phyloP scores from a whole-genome alignment of 164 flowering plant genomes.

The Dillenia turbinata region DNA sequence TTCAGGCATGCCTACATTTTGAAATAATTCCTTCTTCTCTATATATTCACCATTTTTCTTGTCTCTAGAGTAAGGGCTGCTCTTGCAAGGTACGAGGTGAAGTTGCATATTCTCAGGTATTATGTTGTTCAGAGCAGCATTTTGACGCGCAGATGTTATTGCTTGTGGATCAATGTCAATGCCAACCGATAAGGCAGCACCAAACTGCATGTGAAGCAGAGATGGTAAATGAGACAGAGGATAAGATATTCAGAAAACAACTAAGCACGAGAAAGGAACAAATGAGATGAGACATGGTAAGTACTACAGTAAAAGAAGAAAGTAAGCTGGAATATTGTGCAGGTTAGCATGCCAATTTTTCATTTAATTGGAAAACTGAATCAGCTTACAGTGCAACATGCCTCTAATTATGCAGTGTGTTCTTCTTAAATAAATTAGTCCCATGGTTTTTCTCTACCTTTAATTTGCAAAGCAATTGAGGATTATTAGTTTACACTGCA shows the following conservation, averaged over 20 bases:
- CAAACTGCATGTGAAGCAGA: slow-evolving; percentile 50
- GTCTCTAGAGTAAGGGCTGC: slow-evolving; percentile 8
- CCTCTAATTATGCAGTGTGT: too few relatives aligned
- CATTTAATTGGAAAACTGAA: too few relatives aligned
- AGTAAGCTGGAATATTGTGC: too few relatives aligned
- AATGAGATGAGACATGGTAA: background rate
- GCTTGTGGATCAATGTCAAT: slow-evolving; percentile 82
- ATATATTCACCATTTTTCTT: slow-evolving; percentile 15
- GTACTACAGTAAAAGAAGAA: too few relatives aligned
- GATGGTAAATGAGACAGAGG: background rate
- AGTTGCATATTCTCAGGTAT: slow-evolving; percentile 48
- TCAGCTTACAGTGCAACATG: too few relatives aligned
- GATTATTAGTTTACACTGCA: too few relatives aligned
- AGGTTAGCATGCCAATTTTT: too few relatives aligned
- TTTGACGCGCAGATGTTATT: slow-evolving; percentile 60
- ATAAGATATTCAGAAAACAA: too few relatives aligned
- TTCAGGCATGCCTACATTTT: slow-evolving; percentile 18
- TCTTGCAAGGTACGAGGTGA: slow-evolving; percentile 32
- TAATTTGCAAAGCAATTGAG: too few relatives aligned
- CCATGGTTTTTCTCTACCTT: too few relatives aligned
- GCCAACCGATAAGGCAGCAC: slow-evolving; percentile 76
- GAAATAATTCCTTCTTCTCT: slow-evolving; percentile 13
- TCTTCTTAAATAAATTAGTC: too few relatives aligned
- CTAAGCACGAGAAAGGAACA: background rate
- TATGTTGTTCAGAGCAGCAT: slow-evolving; percentile 75